These are phyloP conservation scores for Ogataea henricii DNA, from an alignment of 805 yeast species.

Conservation along the genomic window DNA sequence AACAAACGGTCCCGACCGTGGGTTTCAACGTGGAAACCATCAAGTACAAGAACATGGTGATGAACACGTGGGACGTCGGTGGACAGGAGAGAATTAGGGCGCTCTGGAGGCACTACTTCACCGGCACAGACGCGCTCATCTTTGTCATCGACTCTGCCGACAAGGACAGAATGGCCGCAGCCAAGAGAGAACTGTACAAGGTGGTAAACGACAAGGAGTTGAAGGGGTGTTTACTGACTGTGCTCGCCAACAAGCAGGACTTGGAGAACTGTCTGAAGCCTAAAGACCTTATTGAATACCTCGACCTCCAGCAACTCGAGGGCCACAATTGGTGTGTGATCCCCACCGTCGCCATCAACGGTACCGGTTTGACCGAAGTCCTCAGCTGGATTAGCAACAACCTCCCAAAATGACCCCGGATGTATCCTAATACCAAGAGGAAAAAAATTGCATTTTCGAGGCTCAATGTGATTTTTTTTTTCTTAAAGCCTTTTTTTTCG, in stretches of 20 bases:
- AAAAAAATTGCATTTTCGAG: background rate
- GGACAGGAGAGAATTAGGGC: slow-evolving; percentile 93
- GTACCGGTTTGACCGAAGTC: slow-evolving; percentile 88
- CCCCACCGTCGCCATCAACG: slow-evolving; percentile 86
- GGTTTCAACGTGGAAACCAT: slow-evolving; percentile 86
- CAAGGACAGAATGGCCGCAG: slow-evolving; percentile 67
- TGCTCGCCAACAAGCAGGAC: slow-evolving; percentile 90
- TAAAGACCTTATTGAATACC: slow-evolving; percentile 72
- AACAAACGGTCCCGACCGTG: slow-evolving; percentile 86
- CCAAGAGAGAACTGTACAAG: slow-evolving; percentile 73
- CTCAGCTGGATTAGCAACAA: slow-evolving; percentile 71
- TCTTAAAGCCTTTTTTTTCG: background rate
- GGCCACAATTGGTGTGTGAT: slow-evolving; percentile 88
- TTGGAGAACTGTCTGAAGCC: slow-evolving; percentile 71
- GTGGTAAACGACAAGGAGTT: slow-evolving; percentile 84
- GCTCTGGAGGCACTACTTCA: slow-evolving; percentile 92
- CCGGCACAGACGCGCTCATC: slow-evolving; percentile 89
- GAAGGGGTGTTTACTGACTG: slow-evolving; percentile 74
- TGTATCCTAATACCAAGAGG: background rate
- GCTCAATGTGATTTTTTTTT: background rate
- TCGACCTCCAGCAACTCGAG: slow-evolving; percentile 60
- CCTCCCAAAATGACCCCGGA: background rate
- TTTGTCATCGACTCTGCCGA: slow-evolving; percentile 89
- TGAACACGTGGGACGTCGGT: slow-evolving; percentile 86
- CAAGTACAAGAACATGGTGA: slow-evolving; percentile 42